phyloP scores from a whole-genome alignment of 2,329 filamentous ascomycete genomes.

The Drechslerella coelobrocha region DNA sequence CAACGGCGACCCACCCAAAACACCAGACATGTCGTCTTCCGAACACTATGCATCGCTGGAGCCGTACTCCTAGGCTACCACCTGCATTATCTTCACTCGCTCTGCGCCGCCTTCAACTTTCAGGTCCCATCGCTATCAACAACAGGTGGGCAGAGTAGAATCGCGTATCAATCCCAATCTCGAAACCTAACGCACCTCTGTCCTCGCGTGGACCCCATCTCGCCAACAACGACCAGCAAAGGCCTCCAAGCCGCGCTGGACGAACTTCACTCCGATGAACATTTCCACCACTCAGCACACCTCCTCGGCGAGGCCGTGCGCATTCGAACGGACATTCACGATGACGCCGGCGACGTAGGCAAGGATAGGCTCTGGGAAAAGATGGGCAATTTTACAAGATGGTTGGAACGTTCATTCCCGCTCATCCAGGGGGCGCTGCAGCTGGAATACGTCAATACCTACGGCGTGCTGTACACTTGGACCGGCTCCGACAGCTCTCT shows the following conservation, averaged over 20 bases:
- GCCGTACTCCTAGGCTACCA: too few species aligned
- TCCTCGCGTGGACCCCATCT: slow-evolving; percentile 22
- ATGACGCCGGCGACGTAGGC: slow-evolving; percentile 65
- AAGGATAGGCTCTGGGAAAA: slow-evolving; percentile 67
- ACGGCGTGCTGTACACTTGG: slow-evolving; percentile 68
- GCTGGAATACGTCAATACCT: slow-evolving; percentile 66
- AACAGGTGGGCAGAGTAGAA: too few species aligned
- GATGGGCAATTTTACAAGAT: slow-evolving; percentile 65
- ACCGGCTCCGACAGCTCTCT: slow-evolving; percentile 62
- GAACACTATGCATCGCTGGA: too few species aligned
- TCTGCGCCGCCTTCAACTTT: too few species aligned
- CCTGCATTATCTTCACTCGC: too few species aligned
- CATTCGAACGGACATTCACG: slow-evolving; percentile 65
- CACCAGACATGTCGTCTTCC: too few species aligned
- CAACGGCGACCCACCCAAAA: too few species aligned
- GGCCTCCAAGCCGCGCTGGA: not conserved
- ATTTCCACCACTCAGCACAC: slow-evolving; percentile 8
- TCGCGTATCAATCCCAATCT: not conserved
- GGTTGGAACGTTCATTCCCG: slow-evolving; percentile 64
- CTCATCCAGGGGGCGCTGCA: slow-evolving; percentile 61
- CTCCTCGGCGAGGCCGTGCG: slow-evolving; percentile 62
- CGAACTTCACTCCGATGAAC: slow-evolving; percentile 5
- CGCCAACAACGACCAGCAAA: not conserved
- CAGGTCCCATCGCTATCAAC: too few species aligned
- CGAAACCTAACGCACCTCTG: not conserved